phyloP scores from a whole-genome alignment of 2,329 filamentous ascomycete genomes.

The Bipolaris cookei region DNA sequence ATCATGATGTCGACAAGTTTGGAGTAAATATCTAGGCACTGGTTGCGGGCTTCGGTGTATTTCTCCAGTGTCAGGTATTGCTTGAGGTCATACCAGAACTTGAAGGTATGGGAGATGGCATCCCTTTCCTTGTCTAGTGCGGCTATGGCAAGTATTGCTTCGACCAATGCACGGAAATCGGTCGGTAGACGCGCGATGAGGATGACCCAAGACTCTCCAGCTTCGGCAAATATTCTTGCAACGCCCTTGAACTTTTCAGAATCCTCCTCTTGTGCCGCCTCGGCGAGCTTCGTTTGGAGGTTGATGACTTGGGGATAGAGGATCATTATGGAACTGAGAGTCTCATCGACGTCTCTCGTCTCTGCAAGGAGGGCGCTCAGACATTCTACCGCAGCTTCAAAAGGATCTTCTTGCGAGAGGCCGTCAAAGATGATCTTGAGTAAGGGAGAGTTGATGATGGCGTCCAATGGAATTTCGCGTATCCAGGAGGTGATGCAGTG shows the following conservation, averaged over 20 bases:
- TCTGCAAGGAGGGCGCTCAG: slow-evolving; percentile 90
- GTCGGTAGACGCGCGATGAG: slow-evolving; percentile 83
- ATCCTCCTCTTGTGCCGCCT: slow-evolving; percentile 80
- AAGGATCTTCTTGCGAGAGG: slow-evolving; percentile 75
- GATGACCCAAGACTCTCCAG: slow-evolving; percentile 92
- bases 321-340: slow-evolving; percentile 77
- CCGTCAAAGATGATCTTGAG: slow-evolving; percentile 81
- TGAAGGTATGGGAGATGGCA: slow-evolving; percentile 90
- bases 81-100: slow-evolving; percentile 98
- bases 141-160: slow-evolving; percentile 90
- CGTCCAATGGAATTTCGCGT: slow-evolving; percentile 83
- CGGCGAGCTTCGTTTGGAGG: slow-evolving; percentile 76
- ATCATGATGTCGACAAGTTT: slow-evolving; percentile 93
- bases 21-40: slow-evolving; percentile 81
- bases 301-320: slow-evolving; percentile 82
- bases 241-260: slow-evolving; percentile 84
- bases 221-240: slow-evolving; percentile 89
- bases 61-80: slow-evolving; percentile 91
- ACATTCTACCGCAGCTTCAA: slow-evolving; percentile 89
- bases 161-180: slow-evolving; percentile 84
- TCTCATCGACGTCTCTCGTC: slow-evolving; percentile 92
- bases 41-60: slow-evolving; percentile 80
- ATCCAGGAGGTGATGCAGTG: slow-evolving; percentile 98
- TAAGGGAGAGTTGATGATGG: slow-evolving; percentile 84
- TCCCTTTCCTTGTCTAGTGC: slow-evolving; percentile 86